A percentile compares a stretch with the other conserved stretches of the same genome.
Conservation (phyloP, 225 moss, liverwort and hornwort species). For the Physcomitrellopsis africana region DNA sequence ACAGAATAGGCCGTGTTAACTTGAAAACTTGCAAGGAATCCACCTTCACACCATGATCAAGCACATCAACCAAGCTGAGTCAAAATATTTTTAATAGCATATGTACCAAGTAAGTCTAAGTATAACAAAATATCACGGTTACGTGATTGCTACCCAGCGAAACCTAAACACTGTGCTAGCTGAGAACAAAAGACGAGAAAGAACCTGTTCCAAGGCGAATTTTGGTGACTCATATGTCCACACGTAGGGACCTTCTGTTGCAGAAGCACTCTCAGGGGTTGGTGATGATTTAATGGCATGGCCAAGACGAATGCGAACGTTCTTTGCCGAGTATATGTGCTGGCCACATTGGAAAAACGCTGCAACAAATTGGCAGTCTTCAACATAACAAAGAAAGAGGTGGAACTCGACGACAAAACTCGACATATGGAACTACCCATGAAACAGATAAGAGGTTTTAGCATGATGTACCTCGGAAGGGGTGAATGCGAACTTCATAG, state of each 20-base stretch:
- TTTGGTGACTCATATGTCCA: slow-evolving; percentile 53
- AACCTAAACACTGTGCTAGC: background rate
- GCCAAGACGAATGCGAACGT: slow-evolving; percentile 47
- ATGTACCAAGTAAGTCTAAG: background rate
- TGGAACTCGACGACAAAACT: too few species aligned
- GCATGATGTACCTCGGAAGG: slow-evolving; percentile 41
- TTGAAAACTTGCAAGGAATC: slow-evolving; percentile 44
- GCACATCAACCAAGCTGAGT: background rate
- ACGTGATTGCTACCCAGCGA: background rate
- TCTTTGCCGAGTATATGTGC: slow-evolving; percentile 46
- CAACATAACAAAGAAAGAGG: background rate
- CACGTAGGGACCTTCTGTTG: slow-evolving; percentile 22
- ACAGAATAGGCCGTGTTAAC: slow-evolving; percentile 49
- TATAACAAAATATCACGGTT: background rate
- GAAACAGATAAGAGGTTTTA: background rate
- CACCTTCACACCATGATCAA: slow-evolving; percentile 18
- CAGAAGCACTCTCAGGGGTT: background rate
- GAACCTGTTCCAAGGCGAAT: slow-evolving; percentile 46
- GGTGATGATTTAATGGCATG: slow-evolving; percentile 5
- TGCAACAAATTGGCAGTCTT: slow-evolving; percentile 4
- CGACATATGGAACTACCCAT: background rate
- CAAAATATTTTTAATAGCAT: background rate
- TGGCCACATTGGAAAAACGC: slow-evolving; percentile 32
- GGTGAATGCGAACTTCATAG: slow-evolving; percentile 46
- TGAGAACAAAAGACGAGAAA: background rate